Evolutionary conservation across 441 rosid genomes (phyloP), one percentile per base, ranked within the genome.

Genomic region (Pelargonium fulgidum): DNA sequence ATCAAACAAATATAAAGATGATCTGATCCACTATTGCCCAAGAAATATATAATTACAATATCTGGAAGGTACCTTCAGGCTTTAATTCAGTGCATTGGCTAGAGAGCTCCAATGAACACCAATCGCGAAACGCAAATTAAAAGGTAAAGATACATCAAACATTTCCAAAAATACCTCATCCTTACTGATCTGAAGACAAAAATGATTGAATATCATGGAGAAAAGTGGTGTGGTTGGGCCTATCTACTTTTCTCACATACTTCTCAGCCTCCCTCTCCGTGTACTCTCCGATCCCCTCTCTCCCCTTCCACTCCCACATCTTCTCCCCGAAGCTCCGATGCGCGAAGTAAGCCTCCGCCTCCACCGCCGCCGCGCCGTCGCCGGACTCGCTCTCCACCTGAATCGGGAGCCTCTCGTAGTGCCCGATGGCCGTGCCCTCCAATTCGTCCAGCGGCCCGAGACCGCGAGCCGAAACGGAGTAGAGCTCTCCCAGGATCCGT

Each of bases 341-440:
- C 63, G 87, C 91, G 63, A 74, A 87, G 66, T 87, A 90, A 62
- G 84, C 89, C 75, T 85, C 89, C 10, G 86, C 92, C 16, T 67
- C 83, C 41, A 70, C 72, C 70, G 26, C 12, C 48, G 20, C 83
- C 70, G 7, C 79, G 3, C 33, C 81, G 67, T 64, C 71, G 8
- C 69, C 76, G 0, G 41, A 33, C 24, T 22, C 24, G 24, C 24
- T 22, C 24, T 22, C 24, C 14, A 83, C 82, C 36, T 78, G 74
- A 50, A 90, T 66, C 0, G 83, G 80, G n/a, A 80, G 79, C 65
- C 94, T 79, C 84, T 90, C 91, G 81, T 87, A 90, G 72, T 88
- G 92, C n/a, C 88, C 85, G 2, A 62, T 58, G 4, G 78, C 10
- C 69, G 74, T 73, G 7, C 91, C 92, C 61, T 90, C 92, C 70